Percentiles rank a stretch among this genome's conserved stretches.
Evolutionary conservation across 2,329 filamentous ascomycete genomes (phyloP).

Genomic region (Diaporthe sp.): DNA sequence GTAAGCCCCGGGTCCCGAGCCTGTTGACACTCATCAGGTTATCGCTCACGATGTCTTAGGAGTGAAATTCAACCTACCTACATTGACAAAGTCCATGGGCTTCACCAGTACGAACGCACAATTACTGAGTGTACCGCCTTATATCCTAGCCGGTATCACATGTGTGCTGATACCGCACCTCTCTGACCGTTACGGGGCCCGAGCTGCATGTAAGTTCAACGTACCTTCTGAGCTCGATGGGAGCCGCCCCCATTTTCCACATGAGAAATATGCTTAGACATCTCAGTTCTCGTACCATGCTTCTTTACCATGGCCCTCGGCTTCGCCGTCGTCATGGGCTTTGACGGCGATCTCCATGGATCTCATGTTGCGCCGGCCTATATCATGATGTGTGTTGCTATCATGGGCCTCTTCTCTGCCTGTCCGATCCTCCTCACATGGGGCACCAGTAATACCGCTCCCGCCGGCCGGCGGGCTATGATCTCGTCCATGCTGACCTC

Average conservation of each 20-base stretch:
- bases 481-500: background rate
- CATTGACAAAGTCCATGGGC: slow-evolving; percentile 10
- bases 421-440: background rate
- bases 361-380: background rate
- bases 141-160: background rate
- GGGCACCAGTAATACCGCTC: slow-evolving; percentile 19
- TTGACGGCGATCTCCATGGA: slow-evolving; percentile 1
- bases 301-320: slow-evolving; percentile 9
- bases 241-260: background rate
- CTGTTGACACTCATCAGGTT: background rate
- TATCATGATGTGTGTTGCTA: background rate
- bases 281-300: background rate
- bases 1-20: background rate
- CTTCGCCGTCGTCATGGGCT: background rate
- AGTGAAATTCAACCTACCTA: slow-evolving; percentile 19
- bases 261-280: background rate
- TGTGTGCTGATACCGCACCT: slow-evolving; percentile 3
- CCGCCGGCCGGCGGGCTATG: slow-evolving; percentile 12
- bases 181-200: background rate
- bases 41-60: background rate
- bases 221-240: background rate
- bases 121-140: slow-evolving; percentile 14
- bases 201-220: background rate
- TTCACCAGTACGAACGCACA: slow-evolving; percentile 26
- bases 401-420: background rate